These are phyloP conservation scores for Yarrowia sp. DNA, from an alignment of 805 yeast genomes.

Conservation along the genomic window DNA sequence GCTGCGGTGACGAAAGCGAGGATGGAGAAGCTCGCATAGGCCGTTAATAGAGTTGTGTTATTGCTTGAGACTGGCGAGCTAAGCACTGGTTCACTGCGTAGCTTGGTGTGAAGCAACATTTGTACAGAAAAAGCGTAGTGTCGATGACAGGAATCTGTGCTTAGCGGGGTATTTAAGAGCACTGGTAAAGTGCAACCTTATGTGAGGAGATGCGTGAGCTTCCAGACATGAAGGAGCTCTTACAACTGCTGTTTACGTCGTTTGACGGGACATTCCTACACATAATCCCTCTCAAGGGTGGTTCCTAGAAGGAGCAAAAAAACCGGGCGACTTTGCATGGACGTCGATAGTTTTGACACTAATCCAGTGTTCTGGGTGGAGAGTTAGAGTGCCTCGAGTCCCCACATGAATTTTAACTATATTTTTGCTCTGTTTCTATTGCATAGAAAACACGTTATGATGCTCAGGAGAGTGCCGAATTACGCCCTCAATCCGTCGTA, in stretches of 20 bases:
- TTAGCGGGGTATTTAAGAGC: background rate
- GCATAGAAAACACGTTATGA: background rate
- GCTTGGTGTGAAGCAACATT: background rate
- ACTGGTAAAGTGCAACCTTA: background rate
- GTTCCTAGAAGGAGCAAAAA: too few relatives aligned
- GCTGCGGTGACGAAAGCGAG: background rate
- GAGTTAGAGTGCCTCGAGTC: background rate
- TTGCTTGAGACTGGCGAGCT: background rate
- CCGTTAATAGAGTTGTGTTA: background rate
- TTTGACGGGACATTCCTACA: too few relatives aligned
- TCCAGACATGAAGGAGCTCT: too few relatives aligned
- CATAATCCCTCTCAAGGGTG: too few relatives aligned
- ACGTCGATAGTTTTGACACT: background rate
- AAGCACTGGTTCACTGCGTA: too few relatives aligned
- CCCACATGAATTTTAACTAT: background rate
- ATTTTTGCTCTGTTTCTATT: background rate
- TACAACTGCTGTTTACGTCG: too few relatives aligned
- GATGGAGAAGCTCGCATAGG: background rate
- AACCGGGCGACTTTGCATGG: background rate
- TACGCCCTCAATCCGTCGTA: too few relatives aligned
- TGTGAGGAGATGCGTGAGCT: background rate
- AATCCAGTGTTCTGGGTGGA: background rate
- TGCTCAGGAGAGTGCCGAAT: background rate
- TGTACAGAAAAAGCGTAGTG: background rate
- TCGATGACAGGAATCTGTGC: background rate